Evolutionary conservation across 805 yeast genomes (phyloP).

Genomic region (Teunomyces gatunensis): DNA sequence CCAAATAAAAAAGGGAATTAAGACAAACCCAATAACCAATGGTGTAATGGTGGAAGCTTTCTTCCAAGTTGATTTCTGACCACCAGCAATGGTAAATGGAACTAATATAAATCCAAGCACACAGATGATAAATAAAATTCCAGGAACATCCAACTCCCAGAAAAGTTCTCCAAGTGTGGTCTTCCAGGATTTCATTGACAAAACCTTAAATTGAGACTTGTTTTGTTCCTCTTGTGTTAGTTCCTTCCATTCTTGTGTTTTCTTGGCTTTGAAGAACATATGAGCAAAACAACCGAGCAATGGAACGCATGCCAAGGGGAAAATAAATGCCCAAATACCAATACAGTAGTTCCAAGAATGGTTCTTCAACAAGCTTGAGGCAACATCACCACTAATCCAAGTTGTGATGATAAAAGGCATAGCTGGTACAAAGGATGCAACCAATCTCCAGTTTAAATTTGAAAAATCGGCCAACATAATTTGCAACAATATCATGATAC

Average conservation of each 20-base stretch:
- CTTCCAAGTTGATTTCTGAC: constrained; percentile 52
- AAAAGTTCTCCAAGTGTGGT: constrained; percentile 40
- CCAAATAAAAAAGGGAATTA: constrained; percentile 53
- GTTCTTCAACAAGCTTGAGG: constrained; percentile 30
- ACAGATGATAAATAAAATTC: constrained; percentile 53
- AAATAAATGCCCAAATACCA: constrained; percentile 78
- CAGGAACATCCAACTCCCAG: constrained; percentile 67
- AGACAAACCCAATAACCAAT: constrained; percentile 60
- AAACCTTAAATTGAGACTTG: constrained; percentile 10
- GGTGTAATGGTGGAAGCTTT: constrained; percentile 65
- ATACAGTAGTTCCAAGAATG: constrained; percentile 68
- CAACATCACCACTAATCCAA: constrained; percentile 70
- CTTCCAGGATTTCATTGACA: constrained; percentile 23
- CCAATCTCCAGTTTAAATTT: constrained; percentile 66
- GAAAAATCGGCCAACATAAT: constrained; percentile 67
- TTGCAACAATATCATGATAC: constrained; percentile 55
- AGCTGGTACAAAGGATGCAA: constrained; percentile 63
- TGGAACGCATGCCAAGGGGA: constrained; percentile 64
- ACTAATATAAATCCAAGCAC: constrained; percentile 63
- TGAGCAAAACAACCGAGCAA: constrained; percentile 50
- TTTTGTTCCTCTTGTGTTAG: constrained; percentile 36
- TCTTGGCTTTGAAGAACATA: constrained; percentile 55
- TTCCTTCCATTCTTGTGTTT: constrained; percentile 48
- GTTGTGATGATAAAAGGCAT: constrained; percentile 74
- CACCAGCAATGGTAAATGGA: constrained; percentile 78